Percentiles rank a stretch among this genome's conserved stretches.
Evolutionary conservation across 305 asterid genomes (phyloP).

Genomic region (Petunia hybrid): DNA sequence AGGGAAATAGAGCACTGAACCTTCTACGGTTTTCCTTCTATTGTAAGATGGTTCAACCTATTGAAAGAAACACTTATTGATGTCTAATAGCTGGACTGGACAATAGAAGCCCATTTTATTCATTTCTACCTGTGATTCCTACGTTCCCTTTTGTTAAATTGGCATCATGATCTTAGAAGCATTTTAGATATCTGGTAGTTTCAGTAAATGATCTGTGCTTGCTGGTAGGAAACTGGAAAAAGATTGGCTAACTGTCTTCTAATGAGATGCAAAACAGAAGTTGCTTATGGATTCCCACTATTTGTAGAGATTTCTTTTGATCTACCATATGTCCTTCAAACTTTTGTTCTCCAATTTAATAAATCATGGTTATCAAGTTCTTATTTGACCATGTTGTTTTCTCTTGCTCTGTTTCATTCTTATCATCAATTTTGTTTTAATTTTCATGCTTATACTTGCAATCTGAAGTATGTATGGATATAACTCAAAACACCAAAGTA

Average conservation of each 20-base stretch:
- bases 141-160: neutral
- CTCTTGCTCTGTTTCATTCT: neutral
- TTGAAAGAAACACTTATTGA: neutral
- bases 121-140: neutral
- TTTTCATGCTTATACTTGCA: conserved; percentile 12
- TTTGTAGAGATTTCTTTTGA: neutral
- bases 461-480: neutral
- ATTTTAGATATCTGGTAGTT: neutral
- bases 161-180: neutral
- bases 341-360: neutral
- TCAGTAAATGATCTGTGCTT: conserved; percentile 10
- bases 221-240: conserved; percentile 1
- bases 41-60: neutral
- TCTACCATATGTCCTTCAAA: neutral
- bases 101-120: neutral
- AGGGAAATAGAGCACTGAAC: neutral
- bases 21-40: neutral
- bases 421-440: conserved; percentile 2
- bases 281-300: neutral
- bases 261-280: neutral
- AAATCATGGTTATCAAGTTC: neutral
- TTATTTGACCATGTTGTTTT: neutral
- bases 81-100: neutral
- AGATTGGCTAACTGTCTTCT: neutral
- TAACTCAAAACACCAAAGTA: neutral